Conservation (phyloP, 768 basidiomycete species). For the Trametes villosa region DNA sequence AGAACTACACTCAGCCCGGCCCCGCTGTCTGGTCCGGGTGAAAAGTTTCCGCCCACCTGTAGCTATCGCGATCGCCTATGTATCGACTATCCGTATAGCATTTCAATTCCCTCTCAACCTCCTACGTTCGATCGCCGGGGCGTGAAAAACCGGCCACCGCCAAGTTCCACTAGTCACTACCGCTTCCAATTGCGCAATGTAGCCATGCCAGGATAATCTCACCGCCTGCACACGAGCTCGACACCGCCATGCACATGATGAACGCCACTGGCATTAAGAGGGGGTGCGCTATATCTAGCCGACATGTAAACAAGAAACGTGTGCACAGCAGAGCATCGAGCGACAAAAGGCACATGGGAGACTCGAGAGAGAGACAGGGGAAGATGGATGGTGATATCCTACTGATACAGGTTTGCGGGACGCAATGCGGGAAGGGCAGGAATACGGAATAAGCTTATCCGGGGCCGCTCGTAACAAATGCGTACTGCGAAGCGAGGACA, state of each 20-base stretch:
- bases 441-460: not conserved
- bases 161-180: too few species aligned
- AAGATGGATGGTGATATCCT: not conserved
- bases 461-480: constrained; percentile 4
- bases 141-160: not conserved
- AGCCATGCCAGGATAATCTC: too few species aligned
- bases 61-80: not conserved
- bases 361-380: too few species aligned
- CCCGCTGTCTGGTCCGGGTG: constrained; percentile 25
- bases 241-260: not conserved
- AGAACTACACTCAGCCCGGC: constrained; percentile 26
- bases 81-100: constrained; percentile 9
- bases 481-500: not conserved
- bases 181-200: too few species aligned
- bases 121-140: not conserved
- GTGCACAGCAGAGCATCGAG: constrained; percentile 19
- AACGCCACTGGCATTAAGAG: constrained; percentile 16
- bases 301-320: not conserved
- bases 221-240: not conserved
- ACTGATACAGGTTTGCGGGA: too few species aligned
- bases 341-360: too few species aligned
- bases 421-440: too few species aligned
- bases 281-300: constrained; percentile 15
- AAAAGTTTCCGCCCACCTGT: not conserved
- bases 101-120: not conserved